Conservation (phyloP, 805 yeast species). For the Hanseniaspora pseudoguilliermondii region DNA sequence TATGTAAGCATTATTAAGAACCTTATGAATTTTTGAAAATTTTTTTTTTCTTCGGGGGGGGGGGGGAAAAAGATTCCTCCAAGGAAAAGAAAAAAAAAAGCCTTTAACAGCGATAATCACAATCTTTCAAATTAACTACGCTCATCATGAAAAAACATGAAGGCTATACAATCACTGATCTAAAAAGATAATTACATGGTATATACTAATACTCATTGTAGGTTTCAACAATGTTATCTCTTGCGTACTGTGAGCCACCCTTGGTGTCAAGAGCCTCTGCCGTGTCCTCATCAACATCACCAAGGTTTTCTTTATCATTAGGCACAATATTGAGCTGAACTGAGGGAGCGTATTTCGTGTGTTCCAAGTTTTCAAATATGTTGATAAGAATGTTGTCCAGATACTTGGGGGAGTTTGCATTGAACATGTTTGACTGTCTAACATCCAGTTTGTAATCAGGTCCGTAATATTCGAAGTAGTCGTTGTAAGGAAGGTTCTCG, state of each 20-base stretch:
- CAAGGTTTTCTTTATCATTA: conserved; percentile 71
- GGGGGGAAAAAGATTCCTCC: too few species aligned
- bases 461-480: conserved; percentile 92
- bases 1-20: too few species aligned
- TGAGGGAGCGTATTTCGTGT: conserved; percentile 93
- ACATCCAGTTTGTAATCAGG: conserved; percentile 94
- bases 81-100: too few species aligned
- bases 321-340: conserved; percentile 89
- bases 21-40: too few species aligned
- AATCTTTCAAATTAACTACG: too few species aligned
- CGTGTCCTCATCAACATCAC: conserved; percentile 77
- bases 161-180: too few species aligned
- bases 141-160: too few species aligned
- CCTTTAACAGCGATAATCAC: too few species aligned
- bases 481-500: conserved; percentile 82
- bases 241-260: conserved; percentile 79
- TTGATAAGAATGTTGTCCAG: conserved; percentile 70
- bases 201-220: conserved; percentile 47
- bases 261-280: conserved; percentile 69
- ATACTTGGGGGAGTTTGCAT: conserved; percentile 88
- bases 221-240: conserved; percentile 60
- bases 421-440: conserved; percentile 90
- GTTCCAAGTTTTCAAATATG: conserved; percentile 64
- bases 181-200: neutral
- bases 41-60: too few species aligned